Evolutionary conservation across 129 eudicot species (phyloP), one percentile per base, ranked within the genome.

Genomic region (Kitagawia praeruptora): DNA sequence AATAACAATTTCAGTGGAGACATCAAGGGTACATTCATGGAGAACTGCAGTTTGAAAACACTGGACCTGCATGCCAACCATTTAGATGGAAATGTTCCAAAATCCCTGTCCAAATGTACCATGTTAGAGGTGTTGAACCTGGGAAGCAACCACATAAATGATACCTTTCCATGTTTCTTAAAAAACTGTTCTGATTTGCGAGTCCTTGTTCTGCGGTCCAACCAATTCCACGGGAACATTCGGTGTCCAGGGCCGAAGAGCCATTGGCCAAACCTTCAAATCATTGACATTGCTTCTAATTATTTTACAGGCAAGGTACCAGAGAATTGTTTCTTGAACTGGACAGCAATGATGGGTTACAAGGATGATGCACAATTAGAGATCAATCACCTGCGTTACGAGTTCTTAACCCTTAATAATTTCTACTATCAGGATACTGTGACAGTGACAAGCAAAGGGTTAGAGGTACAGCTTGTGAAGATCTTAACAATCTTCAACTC

Each of bases 211-310:
- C 49, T 92, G 63, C 82, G 92, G 19, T 79, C 80, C 80, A 92
- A 92, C 80, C 70, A 2, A 41, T 90, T 92, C 28, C 79, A 87
- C 14, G 96, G 97, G 40, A 8, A 67, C 0, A 80, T 90, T 13
- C 27, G 0, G 5, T 92, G 97, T 75, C 37, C 39, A 27, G 77
- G 77, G 71, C 46, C 25, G 10, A 66, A 16, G 37, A 77, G 66
- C 44, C 82, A 79, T 13, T 89, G 91, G 98, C 79, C 83, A 34
- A 80, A 80, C 46, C 91, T 93, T 77, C 96, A 93, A 69, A 93
- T 93, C 51, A 48, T 91, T 4, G 89, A 91, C 77, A 40, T 93
- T 40, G 87, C 96, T 79, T 76, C 31, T 25, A 93, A 93, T 47
- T 5, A 79, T 0, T 85, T 93, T 45, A 81, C 34, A 2, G 98